Conservation (phyloP, 2,329 filamentous ascomycete genomes). For the Aulographum hederae region DNA sequence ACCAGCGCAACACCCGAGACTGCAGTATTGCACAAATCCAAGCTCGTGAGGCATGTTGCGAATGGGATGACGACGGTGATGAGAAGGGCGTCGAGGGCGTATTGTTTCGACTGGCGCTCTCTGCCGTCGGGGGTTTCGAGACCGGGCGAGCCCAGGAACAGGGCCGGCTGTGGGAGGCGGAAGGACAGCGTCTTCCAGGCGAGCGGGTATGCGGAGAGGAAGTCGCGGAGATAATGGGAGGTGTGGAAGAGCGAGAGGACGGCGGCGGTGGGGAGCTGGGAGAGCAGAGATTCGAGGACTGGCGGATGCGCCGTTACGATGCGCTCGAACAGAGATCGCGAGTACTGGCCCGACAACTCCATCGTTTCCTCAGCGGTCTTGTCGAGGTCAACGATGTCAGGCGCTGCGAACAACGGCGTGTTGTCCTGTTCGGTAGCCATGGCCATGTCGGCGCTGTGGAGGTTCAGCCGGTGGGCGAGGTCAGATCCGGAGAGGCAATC, state of each 20-base stretch:
- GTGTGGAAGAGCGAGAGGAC: slow-evolving; percentile 41
- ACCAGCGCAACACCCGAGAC: slow-evolving; percentile 39
- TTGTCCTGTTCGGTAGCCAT: too few species aligned
- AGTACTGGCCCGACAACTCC: background rate
- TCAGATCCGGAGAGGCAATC: slow-evolving; percentile 5
- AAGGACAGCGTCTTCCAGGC: slow-evolving; percentile 44
- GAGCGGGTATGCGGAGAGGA: slow-evolving; percentile 37
- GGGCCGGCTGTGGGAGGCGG: slow-evolving; percentile 26
- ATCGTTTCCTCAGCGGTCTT: background rate
- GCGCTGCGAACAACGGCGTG: too few species aligned
- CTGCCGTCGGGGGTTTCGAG: slow-evolving; percentile 20
- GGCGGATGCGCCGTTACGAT: slow-evolving; percentile 37
- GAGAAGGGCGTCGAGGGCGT: slow-evolving; percentile 39
- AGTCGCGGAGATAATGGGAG: slow-evolving; percentile 33
- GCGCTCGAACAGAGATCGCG: slow-evolving; percentile 26
- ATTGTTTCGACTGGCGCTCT: slow-evolving; percentile 34
- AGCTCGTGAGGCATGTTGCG: slow-evolving; percentile 34
- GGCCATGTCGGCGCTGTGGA: background rate
- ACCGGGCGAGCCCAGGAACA: slow-evolving; percentile 17
- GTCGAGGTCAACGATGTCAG: too few species aligned
- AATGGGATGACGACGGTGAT: slow-evolving; percentile 37
- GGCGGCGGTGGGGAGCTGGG: slow-evolving; percentile 36
- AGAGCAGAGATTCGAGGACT: slow-evolving; percentile 38
- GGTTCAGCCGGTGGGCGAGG: background rate
- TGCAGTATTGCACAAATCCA: slow-evolving; percentile 43